A percentile compares a stretch with the other conserved stretches of the same genome.
phyloP scores from a whole-genome alignment of 495 filamentous ascomycete genomes.

The Penicillium roqueforti region DNA sequence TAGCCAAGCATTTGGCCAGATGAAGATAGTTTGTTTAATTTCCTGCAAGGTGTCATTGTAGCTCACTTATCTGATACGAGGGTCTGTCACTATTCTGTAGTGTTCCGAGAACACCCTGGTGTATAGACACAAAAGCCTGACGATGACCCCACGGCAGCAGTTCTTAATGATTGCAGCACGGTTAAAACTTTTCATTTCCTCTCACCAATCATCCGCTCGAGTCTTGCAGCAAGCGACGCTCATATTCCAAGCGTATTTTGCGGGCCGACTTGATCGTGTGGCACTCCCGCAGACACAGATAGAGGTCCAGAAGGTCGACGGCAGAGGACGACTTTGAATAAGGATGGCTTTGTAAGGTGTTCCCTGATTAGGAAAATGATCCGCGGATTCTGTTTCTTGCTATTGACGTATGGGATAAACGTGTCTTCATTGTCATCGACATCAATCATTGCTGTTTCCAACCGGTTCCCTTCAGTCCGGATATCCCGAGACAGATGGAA shows the following conservation, averaged over 20 bases:
- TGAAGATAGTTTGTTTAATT: too few relatives aligned
- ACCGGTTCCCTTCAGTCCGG: too few relatives aligned
- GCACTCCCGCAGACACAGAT: slow-evolving; percentile 4
- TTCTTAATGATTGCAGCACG: not conserved
- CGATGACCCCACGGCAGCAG: slow-evolving; percentile 2
- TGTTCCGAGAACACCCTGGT: slow-evolving; percentile 1
- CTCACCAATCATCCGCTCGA: not conserved
- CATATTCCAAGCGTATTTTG: slow-evolving; percentile 4
- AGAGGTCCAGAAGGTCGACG: not conserved
- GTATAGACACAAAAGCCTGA: not conserved
- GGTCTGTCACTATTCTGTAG: not conserved
- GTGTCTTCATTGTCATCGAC: slow-evolving; percentile 10
- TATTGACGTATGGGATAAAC: not conserved
- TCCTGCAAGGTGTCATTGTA: not conserved
- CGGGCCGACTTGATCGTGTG: slow-evolving; percentile 1
- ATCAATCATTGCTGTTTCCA: too few relatives aligned
- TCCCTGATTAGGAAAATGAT: slow-evolving; percentile 10
- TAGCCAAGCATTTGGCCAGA: not conserved
- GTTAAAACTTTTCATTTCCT: not conserved
- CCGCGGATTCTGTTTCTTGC: slow-evolving; percentile 9
- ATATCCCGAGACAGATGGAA: too few relatives aligned
- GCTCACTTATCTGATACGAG: not conserved
- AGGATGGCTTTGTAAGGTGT: slow-evolving; percentile 4
- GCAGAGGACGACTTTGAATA: too few relatives aligned
- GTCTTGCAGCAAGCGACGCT: not conserved